These are phyloP conservation scores for Kodamaea leandrae DNA, from an alignment of 805 yeast species.

Conservation along the genomic window DNA sequence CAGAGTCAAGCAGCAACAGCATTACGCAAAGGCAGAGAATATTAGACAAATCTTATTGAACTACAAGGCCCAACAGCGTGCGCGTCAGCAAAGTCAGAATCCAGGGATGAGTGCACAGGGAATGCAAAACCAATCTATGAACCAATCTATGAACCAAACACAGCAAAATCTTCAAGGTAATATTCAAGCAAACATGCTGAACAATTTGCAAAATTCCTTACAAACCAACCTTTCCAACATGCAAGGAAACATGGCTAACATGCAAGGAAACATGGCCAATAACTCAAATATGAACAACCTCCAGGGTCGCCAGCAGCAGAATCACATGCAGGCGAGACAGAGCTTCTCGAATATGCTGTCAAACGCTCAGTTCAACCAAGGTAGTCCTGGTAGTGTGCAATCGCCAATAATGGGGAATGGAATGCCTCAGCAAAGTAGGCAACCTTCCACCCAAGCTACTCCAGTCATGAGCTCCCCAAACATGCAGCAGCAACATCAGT, in stretches of 20 bases:
- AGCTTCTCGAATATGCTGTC: conserved; percentile 3
- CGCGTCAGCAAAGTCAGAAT: conserved; percentile 12
- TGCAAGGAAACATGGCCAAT: not conserved
- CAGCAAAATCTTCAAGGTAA: not conserved
- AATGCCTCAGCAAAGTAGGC: conserved; percentile 10
- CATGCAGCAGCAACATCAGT: conserved; percentile 10
- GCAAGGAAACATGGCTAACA: not conserved
- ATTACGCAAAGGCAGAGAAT: conserved; percentile 58
- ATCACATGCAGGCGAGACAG: conserved; percentile 7
- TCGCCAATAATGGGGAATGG: conserved; percentile 11
- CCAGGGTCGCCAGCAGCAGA: conserved; percentile 7
- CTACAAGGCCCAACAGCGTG: conserved; percentile 47
- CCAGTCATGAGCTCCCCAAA: conserved; percentile 13
- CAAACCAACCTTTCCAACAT: not conserved
- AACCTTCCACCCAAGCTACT: conserved; percentile 11
- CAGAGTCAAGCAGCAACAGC: conserved; percentile 61
- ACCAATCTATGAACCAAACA: conserved; percentile 5
- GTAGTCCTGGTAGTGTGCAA: conserved; percentile 7
- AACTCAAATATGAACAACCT: not conserved
- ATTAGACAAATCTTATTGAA: conserved; percentile 59
- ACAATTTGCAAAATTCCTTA: not conserved
- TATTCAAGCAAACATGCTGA: not conserved
- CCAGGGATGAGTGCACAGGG: not conserved
- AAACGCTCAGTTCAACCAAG: conserved; percentile 6
- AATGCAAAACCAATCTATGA: conserved; percentile 20